These are phyloP conservation scores for Aureococcus anophagefferens DNA, from an alignment of 108 stramenopile species.

Conservation along the genomic window DNA sequence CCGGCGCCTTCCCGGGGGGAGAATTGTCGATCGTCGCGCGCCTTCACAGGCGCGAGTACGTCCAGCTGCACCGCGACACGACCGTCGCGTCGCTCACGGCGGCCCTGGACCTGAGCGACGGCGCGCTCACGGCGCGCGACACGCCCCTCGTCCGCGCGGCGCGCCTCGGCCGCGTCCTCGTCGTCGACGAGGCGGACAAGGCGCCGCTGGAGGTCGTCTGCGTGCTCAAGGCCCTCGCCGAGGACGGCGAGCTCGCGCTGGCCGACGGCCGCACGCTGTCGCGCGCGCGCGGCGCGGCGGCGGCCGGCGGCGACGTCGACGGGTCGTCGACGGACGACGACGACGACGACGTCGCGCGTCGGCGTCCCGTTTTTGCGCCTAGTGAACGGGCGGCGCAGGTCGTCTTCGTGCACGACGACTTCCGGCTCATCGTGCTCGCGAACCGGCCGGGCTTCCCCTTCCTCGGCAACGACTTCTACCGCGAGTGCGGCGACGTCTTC, in stretches of 20 bases:
- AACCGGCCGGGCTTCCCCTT: too few species aligned
- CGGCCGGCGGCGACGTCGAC: slow-evolving; percentile 18
- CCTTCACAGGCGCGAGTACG: slow-evolving; percentile 83
- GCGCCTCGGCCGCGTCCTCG: slow-evolving; percentile 52
- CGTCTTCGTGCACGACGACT: slow-evolving; percentile 73
- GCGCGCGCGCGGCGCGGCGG: slow-evolving; percentile 37
- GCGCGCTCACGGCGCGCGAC: slow-evolving; percentile 60
- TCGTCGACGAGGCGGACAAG: slow-evolving; percentile 86
- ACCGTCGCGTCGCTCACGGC: slow-evolving; percentile 57
- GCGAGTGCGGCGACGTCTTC: too few species aligned
- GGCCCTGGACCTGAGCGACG: slow-evolving; percentile 58
- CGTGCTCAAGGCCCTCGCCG: slow-evolving; percentile 67
- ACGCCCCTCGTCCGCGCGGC: slow-evolving; percentile 69
- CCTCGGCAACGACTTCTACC: too few species aligned
- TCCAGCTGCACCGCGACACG: slow-evolving; percentile 82
- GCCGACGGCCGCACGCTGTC: too few species aligned
- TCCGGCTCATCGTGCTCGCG: slow-evolving; percentile 32
- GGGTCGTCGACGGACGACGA: too few species aligned
- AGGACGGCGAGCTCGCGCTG: slow-evolving; percentile 71
- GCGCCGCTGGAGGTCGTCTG: slow-evolving; percentile 75
- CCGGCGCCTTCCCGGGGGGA: too few species aligned
- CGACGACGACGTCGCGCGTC: slow-evolving; percentile 31
- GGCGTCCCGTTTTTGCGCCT: slow-evolving; percentile 57
- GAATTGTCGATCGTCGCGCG: too few species aligned
- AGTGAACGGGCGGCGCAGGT: slow-evolving; percentile 67